Evolutionary conservation across 2,329 filamentous ascomycete species (phyloP).

Genomic region (Lomentospora prolificans): DNA sequence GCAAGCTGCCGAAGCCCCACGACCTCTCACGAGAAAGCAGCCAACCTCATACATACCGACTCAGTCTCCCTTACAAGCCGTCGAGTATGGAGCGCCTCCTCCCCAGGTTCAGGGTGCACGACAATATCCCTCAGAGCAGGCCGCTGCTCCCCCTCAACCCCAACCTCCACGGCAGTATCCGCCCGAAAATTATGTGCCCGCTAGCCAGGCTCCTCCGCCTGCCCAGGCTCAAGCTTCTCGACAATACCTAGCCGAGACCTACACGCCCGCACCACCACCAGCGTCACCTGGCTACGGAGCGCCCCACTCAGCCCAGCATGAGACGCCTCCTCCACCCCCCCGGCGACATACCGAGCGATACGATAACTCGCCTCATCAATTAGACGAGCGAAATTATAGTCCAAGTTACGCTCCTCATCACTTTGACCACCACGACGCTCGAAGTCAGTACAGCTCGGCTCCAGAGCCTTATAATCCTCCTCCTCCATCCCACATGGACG

Average conservation of each 20-base stretch:
- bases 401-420: conserved; percentile 25
- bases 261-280: neutral
- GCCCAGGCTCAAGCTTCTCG: neutral
- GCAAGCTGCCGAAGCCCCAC: conserved; percentile 32
- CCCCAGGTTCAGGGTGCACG: conserved; percentile 17
- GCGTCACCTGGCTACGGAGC: conserved; percentile 17
- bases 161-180: conserved; percentile 18
- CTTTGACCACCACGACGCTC: conserved; percentile 25
- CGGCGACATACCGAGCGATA: conserved; percentile 24
- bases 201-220: neutral
- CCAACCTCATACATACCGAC: conserved; percentile 32
- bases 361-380: conserved; percentile 23
- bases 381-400: conserved; percentile 28
- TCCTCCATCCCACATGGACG: conserved; percentile 6
- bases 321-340: conserved; percentile 9
- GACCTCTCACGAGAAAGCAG: conserved; percentile 32
- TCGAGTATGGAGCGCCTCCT: conserved; percentile 32
- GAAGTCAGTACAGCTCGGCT: conserved; percentile 23
- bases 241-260: neutral
- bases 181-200: conserved; percentile 22
- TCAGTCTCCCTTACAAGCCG: conserved; percentile 42
- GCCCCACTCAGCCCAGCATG: conserved; percentile 16
- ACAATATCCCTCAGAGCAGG: neutral
- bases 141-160: neutral
- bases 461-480: conserved; percentile 5